Evolutionary conservation across 176 grass and related monocot species (phyloP).

Genomic region (Eleusine indica): DNA sequence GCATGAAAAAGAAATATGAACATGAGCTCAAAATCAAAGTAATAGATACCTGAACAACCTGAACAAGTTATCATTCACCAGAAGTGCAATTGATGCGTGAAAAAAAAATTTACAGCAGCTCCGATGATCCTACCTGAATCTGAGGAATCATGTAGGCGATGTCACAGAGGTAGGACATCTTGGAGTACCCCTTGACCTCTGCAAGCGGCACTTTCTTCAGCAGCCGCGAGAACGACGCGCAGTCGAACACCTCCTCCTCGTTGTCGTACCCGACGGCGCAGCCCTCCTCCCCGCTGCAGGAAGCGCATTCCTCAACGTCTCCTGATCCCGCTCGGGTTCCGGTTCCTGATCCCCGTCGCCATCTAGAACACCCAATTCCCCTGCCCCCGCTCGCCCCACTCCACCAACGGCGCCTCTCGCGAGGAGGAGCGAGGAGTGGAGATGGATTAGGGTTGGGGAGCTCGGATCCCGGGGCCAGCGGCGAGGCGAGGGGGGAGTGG

Average conservation of each 20-base stretch:
- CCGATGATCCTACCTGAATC: constrained; percentile 60
- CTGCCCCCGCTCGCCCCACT: constrained; percentile 40
- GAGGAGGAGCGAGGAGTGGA: too few relatives aligned
- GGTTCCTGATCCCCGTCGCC: not conserved
- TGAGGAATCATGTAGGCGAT: constrained; percentile 72
- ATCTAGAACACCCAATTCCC: constrained; percentile 92
- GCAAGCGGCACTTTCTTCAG: constrained; percentile 64
- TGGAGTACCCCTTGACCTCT: constrained; percentile 63
- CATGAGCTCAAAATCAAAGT: too few relatives aligned
- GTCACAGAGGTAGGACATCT: constrained; percentile 81
- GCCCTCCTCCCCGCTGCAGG: constrained; percentile 33
- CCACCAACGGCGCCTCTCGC: not conserved
- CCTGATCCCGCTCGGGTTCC: not conserved
- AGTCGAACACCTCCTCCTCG: constrained; percentile 54
- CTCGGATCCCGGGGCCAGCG: too few relatives aligned
- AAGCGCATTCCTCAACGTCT: constrained; percentile 30
- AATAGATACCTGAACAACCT: too few relatives aligned
- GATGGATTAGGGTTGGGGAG: too few relatives aligned
- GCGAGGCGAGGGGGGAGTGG: too few relatives aligned
- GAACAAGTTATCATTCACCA: too few relatives aligned
- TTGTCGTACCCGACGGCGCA: constrained; percentile 51
- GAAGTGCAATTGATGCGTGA: not conserved
- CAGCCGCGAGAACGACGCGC: constrained; percentile 70
- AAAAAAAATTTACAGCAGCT: not conserved
- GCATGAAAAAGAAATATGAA: too few relatives aligned